phyloP scores from a whole-genome alignment of 345 rosid genomes.

The Turritis glabra region DNA sequence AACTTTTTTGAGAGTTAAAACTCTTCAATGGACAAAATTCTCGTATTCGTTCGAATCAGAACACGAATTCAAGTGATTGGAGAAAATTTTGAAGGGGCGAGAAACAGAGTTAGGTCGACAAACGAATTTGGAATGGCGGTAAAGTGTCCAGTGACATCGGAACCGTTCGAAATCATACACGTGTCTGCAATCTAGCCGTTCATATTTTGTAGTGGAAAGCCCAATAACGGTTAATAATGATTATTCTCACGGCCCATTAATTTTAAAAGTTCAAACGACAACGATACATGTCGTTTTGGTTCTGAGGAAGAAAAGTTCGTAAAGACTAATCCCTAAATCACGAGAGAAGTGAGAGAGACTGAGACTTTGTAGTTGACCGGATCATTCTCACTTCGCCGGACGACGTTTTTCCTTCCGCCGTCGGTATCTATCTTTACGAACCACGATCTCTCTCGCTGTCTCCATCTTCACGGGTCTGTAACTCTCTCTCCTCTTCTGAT shows the following conservation, averaged over 20 bases:
- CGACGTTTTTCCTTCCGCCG: constrained; percentile 11
- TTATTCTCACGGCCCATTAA: constrained; percentile 5
- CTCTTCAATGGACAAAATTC: not conserved
- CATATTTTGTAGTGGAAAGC: not conserved
- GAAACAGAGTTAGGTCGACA: constrained; percentile 1
- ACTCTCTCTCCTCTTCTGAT: constrained; percentile 6
- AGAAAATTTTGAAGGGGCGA: not conserved
- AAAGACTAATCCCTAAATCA: constrained; percentile 21
- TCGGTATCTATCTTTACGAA: not conserved
- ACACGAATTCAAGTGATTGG: not conserved
- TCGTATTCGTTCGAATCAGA: not conserved
- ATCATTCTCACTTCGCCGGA: constrained; percentile 31
- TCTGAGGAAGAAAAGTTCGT: not conserved
- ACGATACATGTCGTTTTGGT: not conserved
- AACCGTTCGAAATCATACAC: not conserved
- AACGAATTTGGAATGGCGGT: constrained; percentile 22
- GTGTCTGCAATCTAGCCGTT: not conserved
- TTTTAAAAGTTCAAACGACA: not conserved
- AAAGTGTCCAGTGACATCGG: not conserved
- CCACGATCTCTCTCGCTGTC: not conserved
- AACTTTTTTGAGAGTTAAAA: too few relatives aligned
- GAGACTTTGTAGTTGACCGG: constrained; percentile 45
- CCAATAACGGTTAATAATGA: not conserved
- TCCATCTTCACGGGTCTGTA: not conserved
- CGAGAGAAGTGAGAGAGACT: constrained; percentile 26